phyloP scores from a whole-genome alignment of 352 stramenopile genomes.

The Pythium monospermum region DNA sequence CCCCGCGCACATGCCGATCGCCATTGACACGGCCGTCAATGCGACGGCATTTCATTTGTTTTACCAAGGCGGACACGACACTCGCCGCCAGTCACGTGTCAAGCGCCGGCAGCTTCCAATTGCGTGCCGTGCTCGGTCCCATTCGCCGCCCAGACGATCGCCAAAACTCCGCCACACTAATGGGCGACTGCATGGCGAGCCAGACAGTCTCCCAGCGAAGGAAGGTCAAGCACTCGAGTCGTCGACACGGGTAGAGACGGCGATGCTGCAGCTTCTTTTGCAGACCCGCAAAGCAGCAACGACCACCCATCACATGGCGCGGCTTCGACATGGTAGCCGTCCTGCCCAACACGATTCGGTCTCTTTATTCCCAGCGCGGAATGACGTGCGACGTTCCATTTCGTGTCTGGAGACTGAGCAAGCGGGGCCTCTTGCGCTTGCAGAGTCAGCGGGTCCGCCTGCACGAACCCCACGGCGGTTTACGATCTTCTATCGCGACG shows the following conservation, averaged over 20 bases:
- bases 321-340: too few relatives aligned
- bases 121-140: slow-evolving; percentile 17
- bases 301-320: too few relatives aligned
- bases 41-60: slow-evolving; percentile 4
- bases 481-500: slow-evolving; percentile 28
- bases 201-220: too few relatives aligned
- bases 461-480: slow-evolving; percentile 8
- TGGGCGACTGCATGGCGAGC: background rate
- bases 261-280: too few relatives aligned
- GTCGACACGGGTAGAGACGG: too few relatives aligned
- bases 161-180: slow-evolving; percentile 31
- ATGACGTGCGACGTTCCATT: slow-evolving; percentile 8
- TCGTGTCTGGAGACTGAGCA: slow-evolving; percentile 1
- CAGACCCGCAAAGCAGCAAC: too few relatives aligned
- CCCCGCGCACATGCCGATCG: background rate
- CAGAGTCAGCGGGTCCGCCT: background rate
- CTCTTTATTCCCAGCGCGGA: background rate
- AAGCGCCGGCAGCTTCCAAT: background rate
- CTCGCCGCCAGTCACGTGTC: background rate
- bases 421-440: background rate
- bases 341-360: background rate
- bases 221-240: too few relatives aligned
- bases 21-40: background rate
- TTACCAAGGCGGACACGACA: background rate
- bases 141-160: slow-evolving; percentile 22